These are phyloP conservation scores for Asterella californica DNA, from an alignment of 225 moss, liverwort and hornwort species.

Conservation along the genomic window DNA sequence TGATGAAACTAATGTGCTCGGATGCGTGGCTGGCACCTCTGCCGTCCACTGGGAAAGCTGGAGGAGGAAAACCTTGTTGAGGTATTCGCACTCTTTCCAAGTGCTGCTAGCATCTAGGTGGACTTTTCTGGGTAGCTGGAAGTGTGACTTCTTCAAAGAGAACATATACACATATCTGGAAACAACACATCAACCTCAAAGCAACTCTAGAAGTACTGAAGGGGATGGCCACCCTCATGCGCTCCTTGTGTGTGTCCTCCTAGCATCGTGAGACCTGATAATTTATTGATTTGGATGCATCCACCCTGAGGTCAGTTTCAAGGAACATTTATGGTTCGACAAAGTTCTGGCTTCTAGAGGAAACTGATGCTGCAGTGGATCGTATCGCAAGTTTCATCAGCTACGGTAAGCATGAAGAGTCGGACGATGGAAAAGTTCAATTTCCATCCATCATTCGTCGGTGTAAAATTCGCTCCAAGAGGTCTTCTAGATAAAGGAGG, in stretches of 20 bases:
- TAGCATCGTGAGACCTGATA: not conserved
- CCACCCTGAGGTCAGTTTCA: too few species aligned
- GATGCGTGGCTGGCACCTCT: not conserved
- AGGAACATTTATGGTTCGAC: too few species aligned
- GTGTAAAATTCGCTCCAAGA: not conserved
- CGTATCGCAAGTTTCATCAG: not conserved
- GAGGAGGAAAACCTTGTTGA: not conserved
- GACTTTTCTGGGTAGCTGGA: not conserved
- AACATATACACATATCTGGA: not conserved
- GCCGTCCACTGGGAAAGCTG: not conserved
- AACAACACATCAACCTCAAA: not conserved
- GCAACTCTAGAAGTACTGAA: not conserved
- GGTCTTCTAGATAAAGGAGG: not conserved
- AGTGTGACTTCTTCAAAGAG: not conserved
- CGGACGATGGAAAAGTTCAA: not conserved
- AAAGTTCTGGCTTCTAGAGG: not conserved
- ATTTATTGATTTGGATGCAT: not conserved
- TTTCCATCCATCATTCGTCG: not conserved
- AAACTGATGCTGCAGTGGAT: not conserved
- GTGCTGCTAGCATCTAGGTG: not conserved
- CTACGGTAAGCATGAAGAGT: too few species aligned
- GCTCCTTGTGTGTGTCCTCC: not conserved
- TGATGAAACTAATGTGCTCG: not conserved
- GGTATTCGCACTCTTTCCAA: not conserved
- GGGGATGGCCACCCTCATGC: not conserved